Conservation (phyloP, 1,284 basidiomycete species). For the Sanghuangporus sanghuang region DNA sequence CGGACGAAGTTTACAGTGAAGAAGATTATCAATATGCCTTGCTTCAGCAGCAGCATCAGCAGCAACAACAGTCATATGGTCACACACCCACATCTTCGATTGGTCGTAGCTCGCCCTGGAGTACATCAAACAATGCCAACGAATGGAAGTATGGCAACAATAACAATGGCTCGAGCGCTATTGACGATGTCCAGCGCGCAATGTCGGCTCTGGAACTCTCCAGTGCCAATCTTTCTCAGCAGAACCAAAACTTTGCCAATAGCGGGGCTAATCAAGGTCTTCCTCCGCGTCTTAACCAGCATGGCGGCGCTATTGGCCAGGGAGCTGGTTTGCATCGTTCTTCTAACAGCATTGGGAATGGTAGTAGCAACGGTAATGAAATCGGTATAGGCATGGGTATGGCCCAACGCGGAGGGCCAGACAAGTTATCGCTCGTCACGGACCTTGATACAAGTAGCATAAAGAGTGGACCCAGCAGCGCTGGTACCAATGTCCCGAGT, state of each 20-base stretch:
- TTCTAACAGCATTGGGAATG: constrained; percentile 30
- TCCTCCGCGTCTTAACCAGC: constrained; percentile 62
- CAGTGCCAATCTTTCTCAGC: constrained; percentile 25
- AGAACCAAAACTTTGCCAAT: constrained; percentile 6
- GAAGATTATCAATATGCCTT: constrained; percentile 38
- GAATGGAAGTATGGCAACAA: constrained; percentile 47
- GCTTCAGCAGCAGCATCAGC: constrained; percentile 12
- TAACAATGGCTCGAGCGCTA: constrained; percentile 30
- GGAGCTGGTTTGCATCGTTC: constrained; percentile 36
- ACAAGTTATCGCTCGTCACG: constrained; percentile 49
- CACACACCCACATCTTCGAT: constrained; percentile 55
- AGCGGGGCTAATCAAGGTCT: constrained; percentile 42
- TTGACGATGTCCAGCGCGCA: constrained; percentile 74
- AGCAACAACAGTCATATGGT: constrained; percentile 30
- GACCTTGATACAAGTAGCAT: constrained; percentile 57
- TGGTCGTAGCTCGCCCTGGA: constrained; percentile 64
- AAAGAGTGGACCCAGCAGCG: constrained; percentile 40
- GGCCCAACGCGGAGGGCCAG: constrained; percentile 21
- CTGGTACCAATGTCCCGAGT: constrained; percentile 34
- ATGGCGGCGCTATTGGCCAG: constrained; percentile 43
- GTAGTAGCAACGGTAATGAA: constrained; percentile 6
- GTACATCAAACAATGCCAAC: constrained; percentile 35
- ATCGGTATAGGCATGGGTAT: not conserved
- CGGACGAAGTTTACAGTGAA: constrained; percentile 53
- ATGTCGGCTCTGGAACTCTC: constrained; percentile 60